A percentile compares a stretch with the other conserved stretches of the same genome.
These are phyloP conservation scores for Beta macrorhiza DNA, from an alignment of 179 eudicot genomes.

Conservation along the genomic window DNA sequence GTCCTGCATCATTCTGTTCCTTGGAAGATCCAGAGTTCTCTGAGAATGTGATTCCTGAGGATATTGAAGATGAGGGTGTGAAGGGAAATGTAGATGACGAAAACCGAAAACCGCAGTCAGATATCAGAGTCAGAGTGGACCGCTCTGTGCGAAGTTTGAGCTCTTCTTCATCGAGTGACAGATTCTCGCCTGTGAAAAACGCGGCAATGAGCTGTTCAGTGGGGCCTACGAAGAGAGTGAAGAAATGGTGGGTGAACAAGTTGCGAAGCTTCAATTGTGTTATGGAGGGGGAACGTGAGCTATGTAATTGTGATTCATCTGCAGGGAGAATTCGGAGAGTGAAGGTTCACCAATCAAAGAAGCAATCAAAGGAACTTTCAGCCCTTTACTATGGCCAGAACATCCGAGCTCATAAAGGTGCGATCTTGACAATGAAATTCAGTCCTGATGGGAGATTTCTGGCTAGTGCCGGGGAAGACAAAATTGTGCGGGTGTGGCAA, in stretches of 20 bases:
- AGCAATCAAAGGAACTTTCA: conserved; percentile 67
- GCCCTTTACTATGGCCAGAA: conserved; percentile 75
- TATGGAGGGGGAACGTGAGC: conserved; percentile 34
- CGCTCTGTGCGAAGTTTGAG: conserved; percentile 28
- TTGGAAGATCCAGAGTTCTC: conserved; percentile 33
- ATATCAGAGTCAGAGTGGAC: conserved; percentile 14
- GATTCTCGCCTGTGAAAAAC: conserved; percentile 22
- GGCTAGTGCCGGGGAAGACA: conserved; percentile 90
- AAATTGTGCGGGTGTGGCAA: conserved; percentile 77
- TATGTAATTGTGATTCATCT: conserved; percentile 28
- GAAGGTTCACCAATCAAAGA: conserved; percentile 54
- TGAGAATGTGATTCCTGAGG: conserved; percentile 25
- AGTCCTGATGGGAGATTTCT: conserved; percentile 73
- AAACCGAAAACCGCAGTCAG: conserved; percentile 23
- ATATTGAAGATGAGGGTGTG: conserved; percentile 26
- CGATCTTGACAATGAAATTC: conserved; percentile 82
- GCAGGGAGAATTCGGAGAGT: conserved; percentile 55
- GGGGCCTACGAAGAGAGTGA: conserved; percentile 38
- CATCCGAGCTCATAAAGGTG: conserved; percentile 77
- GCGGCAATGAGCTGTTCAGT: conserved; percentile 23
- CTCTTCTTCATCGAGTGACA: conserved; percentile 36
- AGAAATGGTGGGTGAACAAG: conserved; percentile 55
- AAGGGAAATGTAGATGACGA: conserved; percentile 33
- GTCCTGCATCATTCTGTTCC: conserved; percentile 40
- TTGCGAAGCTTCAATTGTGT: conserved; percentile 56